Evolutionary conservation across 169 alveolate species (phyloP).

Genomic region (Plasmodium adleri): DNA sequence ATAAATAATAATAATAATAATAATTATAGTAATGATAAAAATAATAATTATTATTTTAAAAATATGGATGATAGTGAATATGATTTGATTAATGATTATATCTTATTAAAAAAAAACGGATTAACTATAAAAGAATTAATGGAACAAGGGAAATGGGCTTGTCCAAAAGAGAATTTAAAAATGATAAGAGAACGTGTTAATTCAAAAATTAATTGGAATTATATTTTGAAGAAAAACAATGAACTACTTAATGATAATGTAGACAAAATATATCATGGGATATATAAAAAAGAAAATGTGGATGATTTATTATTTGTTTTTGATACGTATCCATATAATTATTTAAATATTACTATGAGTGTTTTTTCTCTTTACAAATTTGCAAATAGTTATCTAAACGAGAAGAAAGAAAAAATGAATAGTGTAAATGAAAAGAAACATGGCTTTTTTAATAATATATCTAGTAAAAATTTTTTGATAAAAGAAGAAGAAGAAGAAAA

Average conservation of each 20-base stretch:
- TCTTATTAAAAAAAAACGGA: slow-evolving; percentile 28
- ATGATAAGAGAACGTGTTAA: slow-evolving; percentile 64
- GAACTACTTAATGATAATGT: slow-evolving; percentile 41
- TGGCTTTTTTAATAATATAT: background rate
- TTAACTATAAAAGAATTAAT: slow-evolving; percentile 47
- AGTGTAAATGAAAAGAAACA: slow-evolving; percentile 7
- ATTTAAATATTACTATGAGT: slow-evolving; percentile 71
- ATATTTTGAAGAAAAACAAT: slow-evolving; percentile 54
- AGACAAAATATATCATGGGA: slow-evolving; percentile 37
- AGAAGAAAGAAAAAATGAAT: slow-evolving; percentile 15
- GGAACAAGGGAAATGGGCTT: slow-evolving; percentile 44
- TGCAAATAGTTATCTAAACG: slow-evolving; percentile 41
- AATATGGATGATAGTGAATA: background rate
- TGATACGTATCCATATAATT: slow-evolving; percentile 68
- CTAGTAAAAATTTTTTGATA: no score
- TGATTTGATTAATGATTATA: slow-evolving; percentile 40
- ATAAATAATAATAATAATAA: background rate
- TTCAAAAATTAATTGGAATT: slow-evolving; percentile 63
- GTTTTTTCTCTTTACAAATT: slow-evolving; percentile 61
- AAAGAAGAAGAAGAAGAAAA: background rate
- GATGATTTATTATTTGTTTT: slow-evolving; percentile 56
- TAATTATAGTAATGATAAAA: background rate
- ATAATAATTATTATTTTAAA: background rate
- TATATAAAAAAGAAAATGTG: slow-evolving; percentile 41
- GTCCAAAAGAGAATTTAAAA: slow-evolving; percentile 60